Evolutionary conservation across 2,329 filamentous ascomycete species (phyloP), one percentile per base, ranked within the genome.

Genomic region (Lachnellula suecica): DNA sequence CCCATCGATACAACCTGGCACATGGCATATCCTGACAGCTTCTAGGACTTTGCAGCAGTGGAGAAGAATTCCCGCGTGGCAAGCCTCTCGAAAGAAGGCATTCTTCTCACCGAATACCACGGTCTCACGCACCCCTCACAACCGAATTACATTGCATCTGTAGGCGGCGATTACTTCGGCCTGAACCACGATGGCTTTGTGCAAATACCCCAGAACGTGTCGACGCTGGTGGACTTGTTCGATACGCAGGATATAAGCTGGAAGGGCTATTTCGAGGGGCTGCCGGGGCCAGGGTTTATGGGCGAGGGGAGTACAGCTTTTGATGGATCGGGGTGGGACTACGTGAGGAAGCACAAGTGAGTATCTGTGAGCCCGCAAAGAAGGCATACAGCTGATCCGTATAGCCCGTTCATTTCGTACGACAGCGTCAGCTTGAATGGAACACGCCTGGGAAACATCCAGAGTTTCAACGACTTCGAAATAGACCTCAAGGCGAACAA

Each of bases 401-500:
- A 8, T 27, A 68, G 65, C 52, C 52, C 69, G 64, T 60, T 73
- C 3, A 69, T 84, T 44, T 70, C 82, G 45, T 84, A 76, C 66
- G 74, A 84, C 52, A 78, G 76, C 17, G 71, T 82, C 48, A 77
- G 79, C 54, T 70, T 74, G 41, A 77, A 78, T 54, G 68, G 70
- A 6, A 69, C 70, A 1, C 60, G 86, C 19, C 72, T 87, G 2
- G 73, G 76, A 31, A 77, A 80, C 55, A 76, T 87, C 59, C 83
- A 85, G 67, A 85, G 83, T 56, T 79, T 88, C 59, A 76, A 76
- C 22, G 72, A 78, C 51, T 88, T 89, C 69, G 71, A 81, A 35
- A 68, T 73, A 7, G 84, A 87, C 58, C 69, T 88, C 22, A 69
- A 73, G 23, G 73, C 73, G 40, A 71, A 82, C 55, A 68, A 70